A percentile compares a stretch with the other conserved stretches of the same genome.
These are phyloP conservation scores for Cordyceps pruinosa DNA, from an alignment of 2,329 filamentous ascomycete genomes.

Conservation along the genomic window DNA sequence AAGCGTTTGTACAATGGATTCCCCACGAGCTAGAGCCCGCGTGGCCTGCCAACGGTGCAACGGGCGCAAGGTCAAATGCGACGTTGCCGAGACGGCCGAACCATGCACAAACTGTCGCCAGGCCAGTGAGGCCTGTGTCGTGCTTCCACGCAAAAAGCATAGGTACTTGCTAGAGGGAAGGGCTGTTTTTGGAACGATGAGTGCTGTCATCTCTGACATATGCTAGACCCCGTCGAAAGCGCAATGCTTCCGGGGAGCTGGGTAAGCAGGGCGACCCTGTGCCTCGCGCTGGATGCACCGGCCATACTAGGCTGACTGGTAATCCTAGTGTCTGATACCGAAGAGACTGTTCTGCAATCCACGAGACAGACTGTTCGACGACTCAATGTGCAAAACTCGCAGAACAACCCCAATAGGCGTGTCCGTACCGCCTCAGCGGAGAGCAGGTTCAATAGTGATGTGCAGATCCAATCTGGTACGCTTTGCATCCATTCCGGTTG, in stretches of 20 bases:
- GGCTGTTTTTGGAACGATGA: neutral
- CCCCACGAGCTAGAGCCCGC: neutral
- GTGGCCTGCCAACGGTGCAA: conserved; percentile 1
- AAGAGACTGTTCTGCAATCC: neutral
- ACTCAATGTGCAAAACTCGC: too few species aligned
- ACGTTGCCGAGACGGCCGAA: neutral
- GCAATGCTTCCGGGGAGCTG: conserved; percentile 1
- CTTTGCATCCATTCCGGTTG: neutral
- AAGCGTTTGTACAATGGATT: neutral
- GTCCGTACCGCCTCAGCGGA: neutral
- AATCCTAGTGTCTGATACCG: neutral
- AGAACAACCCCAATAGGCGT: neutral
- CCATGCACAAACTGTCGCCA: conserved; percentile 2
- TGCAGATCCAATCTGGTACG: neutral
- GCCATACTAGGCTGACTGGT: neutral
- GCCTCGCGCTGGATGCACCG: neutral
- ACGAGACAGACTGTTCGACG: too few species aligned
- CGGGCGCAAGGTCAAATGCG: conserved; percentile 4
- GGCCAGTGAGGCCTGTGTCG: neutral
- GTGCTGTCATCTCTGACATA: neutral
- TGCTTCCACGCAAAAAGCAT: neutral
- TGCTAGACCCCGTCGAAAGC: neutral
- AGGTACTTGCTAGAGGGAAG: neutral
- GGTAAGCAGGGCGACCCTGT: neutral
- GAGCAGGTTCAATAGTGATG: neutral